Base-by-base conservation (phyloP, 2,329 filamentous ascomycete species). In the Cladobotryum protrusum region DNA sequence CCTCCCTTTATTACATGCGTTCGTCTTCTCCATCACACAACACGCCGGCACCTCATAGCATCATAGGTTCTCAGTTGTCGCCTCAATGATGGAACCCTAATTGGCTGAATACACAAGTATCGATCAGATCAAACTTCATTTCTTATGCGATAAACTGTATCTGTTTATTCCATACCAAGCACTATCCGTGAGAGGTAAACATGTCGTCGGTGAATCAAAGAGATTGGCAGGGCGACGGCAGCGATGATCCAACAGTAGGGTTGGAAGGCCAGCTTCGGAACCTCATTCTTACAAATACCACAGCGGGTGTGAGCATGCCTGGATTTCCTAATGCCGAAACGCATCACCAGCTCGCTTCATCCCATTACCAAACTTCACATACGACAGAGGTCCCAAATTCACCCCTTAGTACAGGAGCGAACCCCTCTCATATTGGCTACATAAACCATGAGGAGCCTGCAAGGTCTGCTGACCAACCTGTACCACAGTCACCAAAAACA, bases 251-350 rank as follows among this genome's bases (percentile, higher is more conserved):
- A 9, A 32, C 47, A 8, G 29, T 55, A 5, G 69, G 54, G 36
- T 67, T 84, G 7, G 82, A 86, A 59, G 72, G 77, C 45, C 78
- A 75, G 47, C 66, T 86, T 36, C 76, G 81, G 42, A 72, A 69
- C 52, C 75, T 87, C 63, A 83, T 83, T 29, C 69, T 86, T 45
- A 74, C 70, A 54, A 79, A 81, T 60, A 67, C 70, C 44, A 65
- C 50, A 35, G 36, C 40, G 19, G 51, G n/a, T 52, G 24, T n/a
- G 42, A 20, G 19, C 14, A 44, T 45, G 32, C 19, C 47, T 3
- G 44, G 33, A 8, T 15, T 40, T 15, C 34, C 37, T 6, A 17
- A 39, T 20, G 6, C 37, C 6, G 20, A 8, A 5, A 12, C 20
- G 17, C 40, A 37, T 18, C 17, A 45, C n/a, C 40, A 40, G 18